Conservation (phyloP, 225 moss, liverwort and hornwort species). For the Ulota crispa region DNA sequence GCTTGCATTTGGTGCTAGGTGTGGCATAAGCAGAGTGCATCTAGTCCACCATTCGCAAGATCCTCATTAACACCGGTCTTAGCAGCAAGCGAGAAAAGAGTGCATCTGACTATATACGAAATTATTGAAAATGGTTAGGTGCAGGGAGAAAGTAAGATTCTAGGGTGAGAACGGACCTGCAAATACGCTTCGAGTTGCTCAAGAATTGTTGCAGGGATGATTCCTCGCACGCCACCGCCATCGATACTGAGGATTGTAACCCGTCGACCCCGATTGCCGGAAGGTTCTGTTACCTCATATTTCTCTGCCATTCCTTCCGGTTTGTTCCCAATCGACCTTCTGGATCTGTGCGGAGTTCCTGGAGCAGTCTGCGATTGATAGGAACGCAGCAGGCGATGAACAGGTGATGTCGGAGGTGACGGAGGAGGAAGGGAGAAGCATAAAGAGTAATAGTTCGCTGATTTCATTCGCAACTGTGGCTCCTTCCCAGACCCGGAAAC, state of each 20-base stretch:
- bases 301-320: conserved; percentile 13
- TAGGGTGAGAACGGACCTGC: conserved; percentile 32
- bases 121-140: background rate
- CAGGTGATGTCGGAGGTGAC: conserved; percentile 39
- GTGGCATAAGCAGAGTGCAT: no score
- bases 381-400: conserved; percentile 8
- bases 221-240: conserved; percentile 54
- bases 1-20: no score
- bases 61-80: no score
- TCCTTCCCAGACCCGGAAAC: conserved; percentile 13
- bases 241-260: conserved; percentile 58
- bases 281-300: conserved; percentile 18
- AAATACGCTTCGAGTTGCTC: conserved; percentile 48
- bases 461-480: conserved; percentile 24
- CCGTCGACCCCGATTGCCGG: conserved; percentile 43
- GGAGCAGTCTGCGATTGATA: conserved; percentile 9
- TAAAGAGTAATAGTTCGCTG: conserved; percentile 34
- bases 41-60: no score
- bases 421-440: conserved; percentile 48
- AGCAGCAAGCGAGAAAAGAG: no score
- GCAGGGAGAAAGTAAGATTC: background rate
- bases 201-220: conserved; percentile 57
- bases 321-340: conserved; percentile 9
- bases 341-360: conserved; percentile 13
- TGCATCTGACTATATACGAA: background rate